phyloP scores from a whole-genome alignment of 208 protist species.

The Vickermania spadyakhi region DNA sequence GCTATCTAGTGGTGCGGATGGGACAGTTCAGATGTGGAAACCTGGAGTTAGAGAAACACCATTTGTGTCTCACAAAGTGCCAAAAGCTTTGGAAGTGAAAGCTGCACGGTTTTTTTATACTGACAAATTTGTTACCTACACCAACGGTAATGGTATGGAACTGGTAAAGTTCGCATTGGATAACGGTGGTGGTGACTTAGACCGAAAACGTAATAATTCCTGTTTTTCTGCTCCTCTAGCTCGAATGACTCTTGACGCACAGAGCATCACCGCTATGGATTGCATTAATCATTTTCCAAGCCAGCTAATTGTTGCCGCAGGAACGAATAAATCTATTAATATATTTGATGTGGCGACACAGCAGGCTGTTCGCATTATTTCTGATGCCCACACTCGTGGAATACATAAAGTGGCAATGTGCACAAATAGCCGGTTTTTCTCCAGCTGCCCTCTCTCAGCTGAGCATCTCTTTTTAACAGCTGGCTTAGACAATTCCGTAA shows the following conservation, averaged over 20 bases:
- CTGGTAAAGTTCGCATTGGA: constrained; percentile 13
- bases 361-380: constrained; percentile 20
- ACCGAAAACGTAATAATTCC: constrained; percentile 1
- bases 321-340: constrained; percentile 58
- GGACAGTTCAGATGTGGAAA: constrained; percentile 43
- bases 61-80: not conserved
- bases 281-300: constrained; percentile 73
- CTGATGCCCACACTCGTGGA: constrained; percentile 44
- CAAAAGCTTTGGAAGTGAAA: constrained; percentile 14
- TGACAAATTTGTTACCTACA: constrained; percentile 64
- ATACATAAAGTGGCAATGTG: constrained; percentile 60
- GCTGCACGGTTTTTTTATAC: constrained; percentile 66
- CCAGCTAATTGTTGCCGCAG: constrained; percentile 48
- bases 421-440: constrained; percentile 33
- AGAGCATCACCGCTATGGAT: constrained; percentile 44
- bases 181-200: constrained; percentile 12
- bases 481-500: constrained; percentile 52
- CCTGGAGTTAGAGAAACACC: constrained; percentile 18
- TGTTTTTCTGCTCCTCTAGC: constrained; percentile 14
- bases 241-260: constrained; percentile 16
- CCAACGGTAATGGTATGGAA: constrained; percentile 21
- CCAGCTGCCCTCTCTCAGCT: constrained; percentile 5
- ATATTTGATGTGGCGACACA: constrained; percentile 50
- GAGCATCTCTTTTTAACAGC: constrained; percentile 61
- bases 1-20: constrained; percentile 43